These are phyloP conservation scores for Nematodospora anomalae DNA, from an alignment of 1,139 yeast species.

Conservation along the genomic window DNA sequence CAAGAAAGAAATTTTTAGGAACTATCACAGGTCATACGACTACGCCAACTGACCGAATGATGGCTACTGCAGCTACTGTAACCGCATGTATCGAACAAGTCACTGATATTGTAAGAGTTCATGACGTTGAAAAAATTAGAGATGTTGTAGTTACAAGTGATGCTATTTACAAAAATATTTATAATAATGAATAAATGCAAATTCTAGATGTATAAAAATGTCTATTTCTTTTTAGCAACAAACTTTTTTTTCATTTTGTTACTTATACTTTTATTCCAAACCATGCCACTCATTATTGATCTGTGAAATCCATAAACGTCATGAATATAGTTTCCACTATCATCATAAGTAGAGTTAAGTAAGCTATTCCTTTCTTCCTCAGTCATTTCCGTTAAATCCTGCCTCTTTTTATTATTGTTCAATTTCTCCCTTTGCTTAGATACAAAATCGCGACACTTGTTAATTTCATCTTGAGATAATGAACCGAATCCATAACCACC, in stretches of 20 bases:
- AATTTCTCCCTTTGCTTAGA: conserved; percentile 53
- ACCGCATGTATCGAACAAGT: conserved; percentile 74
- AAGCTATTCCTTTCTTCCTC: conserved; percentile 42
- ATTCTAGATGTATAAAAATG: background rate
- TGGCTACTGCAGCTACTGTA: conserved; percentile 77
- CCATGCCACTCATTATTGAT: conserved; percentile 55
- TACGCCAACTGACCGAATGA: conserved; percentile 57
- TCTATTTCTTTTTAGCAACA: conserved; percentile 10
- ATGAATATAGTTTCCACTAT: conserved; percentile 32
- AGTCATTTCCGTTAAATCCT: conserved; percentile 34
- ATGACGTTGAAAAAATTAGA: conserved; percentile 69
- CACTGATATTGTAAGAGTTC: conserved; percentile 84
- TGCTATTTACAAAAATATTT: conserved; percentile 58
- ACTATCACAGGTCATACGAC: conserved; percentile 50
- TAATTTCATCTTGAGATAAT: conserved; percentile 78
- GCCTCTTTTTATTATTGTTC: conserved; percentile 38
- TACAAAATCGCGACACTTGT: conserved; percentile 75
- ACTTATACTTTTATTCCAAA: conserved; percentile 57
- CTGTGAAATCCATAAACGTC: conserved; percentile 52
- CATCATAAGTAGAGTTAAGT: conserved; percentile 9
- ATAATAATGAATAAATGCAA: conserved; percentile 1
- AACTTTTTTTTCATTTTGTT: conserved; percentile 49
- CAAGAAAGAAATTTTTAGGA: conserved; percentile 86
- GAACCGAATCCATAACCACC: conserved; percentile 70
- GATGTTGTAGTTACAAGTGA: conserved; percentile 73